phyloP scores from a whole-genome alignment of 345 rosid species.

The Bruguiera gymnorhiza region DNA sequence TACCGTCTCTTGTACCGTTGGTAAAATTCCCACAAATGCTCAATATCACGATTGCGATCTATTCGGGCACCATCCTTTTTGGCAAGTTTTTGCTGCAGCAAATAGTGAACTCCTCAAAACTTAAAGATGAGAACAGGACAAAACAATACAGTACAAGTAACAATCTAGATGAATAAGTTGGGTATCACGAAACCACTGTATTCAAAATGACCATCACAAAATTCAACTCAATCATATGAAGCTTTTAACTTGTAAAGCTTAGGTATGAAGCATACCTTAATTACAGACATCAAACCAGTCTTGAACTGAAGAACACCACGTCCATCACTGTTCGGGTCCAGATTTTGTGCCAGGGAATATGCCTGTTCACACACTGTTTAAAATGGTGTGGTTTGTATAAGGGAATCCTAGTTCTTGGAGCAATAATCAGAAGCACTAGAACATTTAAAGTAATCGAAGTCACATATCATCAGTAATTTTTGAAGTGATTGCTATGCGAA shows the following conservation, averaged over 20 bases:
- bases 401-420: neutral
- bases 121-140: neutral
- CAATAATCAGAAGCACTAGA: neutral
- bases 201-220: neutral
- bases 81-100: constrained; percentile 93
- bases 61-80: constrained; percentile 69
- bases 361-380: constrained; percentile 92
- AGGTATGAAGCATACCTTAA: constrained; percentile 51
- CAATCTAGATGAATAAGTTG: neutral
- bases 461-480: neutral
- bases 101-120: constrained; percentile 6
- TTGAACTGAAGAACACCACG: constrained; percentile 99
- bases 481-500: constrained; percentile 1
- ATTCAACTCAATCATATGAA: constrained; percentile 1
- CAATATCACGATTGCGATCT: constrained; percentile 80
- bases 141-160: neutral
- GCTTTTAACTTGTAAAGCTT: neutral
- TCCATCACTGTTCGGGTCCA: constrained; percentile 93
- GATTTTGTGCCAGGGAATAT: constrained; percentile 82
- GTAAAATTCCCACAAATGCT: constrained; percentile 82
- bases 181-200: neutral
- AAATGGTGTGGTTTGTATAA: constrained; percentile 4
- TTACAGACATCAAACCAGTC: constrained; percentile 94
- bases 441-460: neutral
- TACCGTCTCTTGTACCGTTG: constrained; percentile 63